Conservation (phyloP, 2,329 filamentous ascomycete genomes). For the Pezicula rhizophila region DNA sequence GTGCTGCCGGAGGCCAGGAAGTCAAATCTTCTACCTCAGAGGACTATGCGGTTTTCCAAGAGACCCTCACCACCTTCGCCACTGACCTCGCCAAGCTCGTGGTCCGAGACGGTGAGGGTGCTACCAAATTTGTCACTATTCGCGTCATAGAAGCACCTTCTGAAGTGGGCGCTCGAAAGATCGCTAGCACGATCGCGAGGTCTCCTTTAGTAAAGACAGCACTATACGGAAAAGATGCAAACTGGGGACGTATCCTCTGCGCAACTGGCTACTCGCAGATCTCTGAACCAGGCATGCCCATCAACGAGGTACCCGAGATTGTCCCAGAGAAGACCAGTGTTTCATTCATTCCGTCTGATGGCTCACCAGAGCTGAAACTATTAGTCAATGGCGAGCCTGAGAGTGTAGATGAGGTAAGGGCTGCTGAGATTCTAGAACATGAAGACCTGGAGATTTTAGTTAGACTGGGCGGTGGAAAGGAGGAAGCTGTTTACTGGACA, state of each 20-base stretch:
- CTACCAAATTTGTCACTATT: constrained; percentile 96
- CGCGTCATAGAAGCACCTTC: constrained; percentile 68
- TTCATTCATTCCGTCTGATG: constrained; percentile 71
- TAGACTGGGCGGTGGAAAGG: constrained; percentile 60
- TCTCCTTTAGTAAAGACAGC: constrained; percentile 96
- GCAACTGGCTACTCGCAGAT: constrained; percentile 78
- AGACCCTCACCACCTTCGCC: constrained; percentile 70
- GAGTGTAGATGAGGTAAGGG: constrained; percentile 68
- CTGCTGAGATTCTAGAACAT: constrained; percentile 69
- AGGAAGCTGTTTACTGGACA: constrained; percentile 73
- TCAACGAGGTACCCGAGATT: constrained; percentile 57
- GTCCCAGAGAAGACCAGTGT: constrained; percentile 67
- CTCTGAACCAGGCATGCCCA: constrained; percentile 49
- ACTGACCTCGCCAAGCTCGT: constrained; percentile 85
- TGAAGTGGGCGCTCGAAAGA: constrained; percentile 65
- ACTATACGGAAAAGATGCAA: constrained; percentile 92
- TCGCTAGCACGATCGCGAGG: constrained; percentile 82
- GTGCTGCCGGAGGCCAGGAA: constrained; percentile 70
- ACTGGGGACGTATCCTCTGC: constrained; percentile 96
- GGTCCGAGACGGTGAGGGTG: constrained; percentile 92
- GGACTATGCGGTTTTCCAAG: constrained; percentile 67
- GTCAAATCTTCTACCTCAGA: constrained; percentile 47
- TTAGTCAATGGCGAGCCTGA: constrained; percentile 77
- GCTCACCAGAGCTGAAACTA: constrained; percentile 69
- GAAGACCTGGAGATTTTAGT: constrained; percentile 78